Percentiles rank a stretch among this genome's conserved stretches.
phyloP scores from a whole-genome alignment of 345 rosid species.

The Isatis tinctoria region DNA sequence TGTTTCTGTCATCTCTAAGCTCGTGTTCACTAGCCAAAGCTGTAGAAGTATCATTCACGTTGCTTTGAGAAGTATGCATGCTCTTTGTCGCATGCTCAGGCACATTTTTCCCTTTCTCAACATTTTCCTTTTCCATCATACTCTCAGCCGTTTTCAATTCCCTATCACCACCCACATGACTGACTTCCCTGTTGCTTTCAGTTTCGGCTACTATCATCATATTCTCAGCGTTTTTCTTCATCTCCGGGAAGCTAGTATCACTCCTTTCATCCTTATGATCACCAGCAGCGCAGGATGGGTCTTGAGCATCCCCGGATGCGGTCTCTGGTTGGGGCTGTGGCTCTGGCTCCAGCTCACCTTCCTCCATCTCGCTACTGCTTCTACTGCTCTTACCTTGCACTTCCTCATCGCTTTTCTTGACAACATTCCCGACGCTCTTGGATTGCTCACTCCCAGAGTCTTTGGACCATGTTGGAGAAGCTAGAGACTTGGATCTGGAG shows the following conservation, averaged over 20 bases:
- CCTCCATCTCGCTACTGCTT: conserved; percentile 91
- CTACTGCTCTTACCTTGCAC: conserved; percentile 39
- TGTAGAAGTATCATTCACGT: conserved; percentile 17
- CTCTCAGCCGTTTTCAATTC: conserved; percentile 26
- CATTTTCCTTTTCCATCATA: conserved; percentile 24
- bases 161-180: conserved; percentile 14
- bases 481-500: conserved; percentile 47
- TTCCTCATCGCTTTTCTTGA: conserved; percentile 39
- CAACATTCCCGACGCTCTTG: conserved; percentile 49
- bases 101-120: conserved; percentile 27
- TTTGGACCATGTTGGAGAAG: conserved; percentile 78
- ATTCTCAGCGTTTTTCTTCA: not conserved
- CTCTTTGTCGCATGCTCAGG: conserved; percentile 33
- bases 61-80: conserved; percentile 30
- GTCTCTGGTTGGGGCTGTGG: conserved; percentile 31
- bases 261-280: conserved; percentile 14
- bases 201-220: conserved; percentile 13
- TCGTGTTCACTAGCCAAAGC: conserved; percentile 19
- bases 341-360: conserved; percentile 96
- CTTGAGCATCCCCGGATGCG: not conserved
- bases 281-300: not conserved
- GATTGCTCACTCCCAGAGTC: conserved; percentile 83
- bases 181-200: conserved; percentile 25
- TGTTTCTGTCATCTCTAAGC: not conserved
- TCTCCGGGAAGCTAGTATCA: conserved; percentile 2